Conservation (phyloP, 306 rosid genomes). For the Rubus idaeus region DNA sequence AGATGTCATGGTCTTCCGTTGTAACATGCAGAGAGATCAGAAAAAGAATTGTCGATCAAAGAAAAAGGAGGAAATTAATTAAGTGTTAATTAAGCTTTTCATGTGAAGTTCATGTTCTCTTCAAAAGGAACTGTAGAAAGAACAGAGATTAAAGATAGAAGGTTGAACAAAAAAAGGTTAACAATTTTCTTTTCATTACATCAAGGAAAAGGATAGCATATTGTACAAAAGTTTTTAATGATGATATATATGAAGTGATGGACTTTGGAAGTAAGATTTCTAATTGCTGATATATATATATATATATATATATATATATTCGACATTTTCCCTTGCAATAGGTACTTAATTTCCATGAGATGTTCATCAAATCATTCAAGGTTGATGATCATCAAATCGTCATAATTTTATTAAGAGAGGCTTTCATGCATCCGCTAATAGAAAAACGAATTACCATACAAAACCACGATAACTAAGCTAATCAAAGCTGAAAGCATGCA, state of each 20-base stretch:
- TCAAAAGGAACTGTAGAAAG: slow-evolving; percentile 22
- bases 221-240: neutral
- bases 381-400: too few relatives aligned
- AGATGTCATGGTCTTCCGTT: neutral
- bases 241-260: neutral
- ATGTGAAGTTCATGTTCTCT: slow-evolving; percentile 19
- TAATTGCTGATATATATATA: neutral
- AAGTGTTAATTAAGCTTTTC: neutral
- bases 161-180: neutral
- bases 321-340: neutral
- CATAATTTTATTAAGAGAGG: too few relatives aligned
- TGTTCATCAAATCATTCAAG: too few relatives aligned
- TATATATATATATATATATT: neutral
- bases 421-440: too few relatives aligned
- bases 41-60: neutral
- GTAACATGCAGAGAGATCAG: neutral
- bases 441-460: too few relatives aligned
- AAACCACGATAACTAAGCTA: too few relatives aligned
- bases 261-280: neutral
- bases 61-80: neutral
- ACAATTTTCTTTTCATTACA: neutral
- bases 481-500: too few relatives aligned
- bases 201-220: neutral
- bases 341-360: neutral
- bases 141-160: neutral